These are phyloP conservation scores for Trichophyton rubrum DNA, from an alignment of 2,329 filamentous ascomycete genomes.

Conservation along the genomic window DNA sequence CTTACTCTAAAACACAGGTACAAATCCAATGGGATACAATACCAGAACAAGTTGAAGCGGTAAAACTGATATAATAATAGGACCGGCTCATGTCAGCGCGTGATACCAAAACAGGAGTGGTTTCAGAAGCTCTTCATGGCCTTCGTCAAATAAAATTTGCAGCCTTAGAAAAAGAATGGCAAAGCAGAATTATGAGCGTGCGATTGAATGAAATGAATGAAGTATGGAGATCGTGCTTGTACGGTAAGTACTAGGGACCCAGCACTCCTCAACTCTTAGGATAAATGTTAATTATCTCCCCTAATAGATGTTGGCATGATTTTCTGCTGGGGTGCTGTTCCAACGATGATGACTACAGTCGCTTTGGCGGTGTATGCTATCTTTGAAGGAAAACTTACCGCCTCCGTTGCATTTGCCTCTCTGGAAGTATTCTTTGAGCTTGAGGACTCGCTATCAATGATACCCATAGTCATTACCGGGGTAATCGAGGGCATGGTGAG, in stretches of 20 bases:
- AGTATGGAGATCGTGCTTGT: neutral
- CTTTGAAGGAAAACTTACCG: constrained; percentile 49
- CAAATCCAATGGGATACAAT: neutral
- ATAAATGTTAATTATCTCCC: constrained; percentile 48
- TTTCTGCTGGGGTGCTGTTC: constrained; percentile 52
- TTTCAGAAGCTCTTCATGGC: constrained; percentile 4
- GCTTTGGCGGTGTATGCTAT: constrained; percentile 57
- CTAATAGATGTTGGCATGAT: constrained; percentile 37
- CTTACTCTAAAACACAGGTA: neutral
- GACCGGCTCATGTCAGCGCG: constrained; percentile 3
- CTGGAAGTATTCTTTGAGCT: constrained; percentile 1
- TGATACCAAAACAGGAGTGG: neutral
- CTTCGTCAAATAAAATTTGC: constrained; percentile 4
- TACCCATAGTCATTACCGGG: neutral
- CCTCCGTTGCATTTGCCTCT: constrained; percentile 67
- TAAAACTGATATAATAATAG: neutral
- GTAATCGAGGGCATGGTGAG: constrained; percentile 2
- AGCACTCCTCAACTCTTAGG: too few relatives aligned
- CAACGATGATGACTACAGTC: constrained; percentile 58
- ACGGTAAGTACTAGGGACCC: neutral
- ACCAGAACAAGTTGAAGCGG: too few relatives aligned
- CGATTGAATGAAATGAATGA: neutral
- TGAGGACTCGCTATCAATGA: neutral
- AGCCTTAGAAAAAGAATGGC: constrained; percentile 4
- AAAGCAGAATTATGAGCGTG: neutral